phyloP scores from a whole-genome alignment of 257 asterid genomes.

The Lycium ferocissimum region DNA sequence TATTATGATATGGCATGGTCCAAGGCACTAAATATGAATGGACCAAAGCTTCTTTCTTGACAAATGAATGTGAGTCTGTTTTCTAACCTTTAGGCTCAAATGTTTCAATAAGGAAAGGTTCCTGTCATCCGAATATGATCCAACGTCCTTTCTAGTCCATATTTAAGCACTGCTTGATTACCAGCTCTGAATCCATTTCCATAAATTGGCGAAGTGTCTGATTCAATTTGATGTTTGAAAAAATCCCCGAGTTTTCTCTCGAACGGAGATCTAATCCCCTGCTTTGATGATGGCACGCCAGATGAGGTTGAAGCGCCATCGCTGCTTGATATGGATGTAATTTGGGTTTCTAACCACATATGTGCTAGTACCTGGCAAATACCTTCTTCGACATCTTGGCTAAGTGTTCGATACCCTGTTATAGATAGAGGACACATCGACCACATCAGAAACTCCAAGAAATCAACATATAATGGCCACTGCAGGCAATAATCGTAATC shows the following conservation, averaged over 20 bases:
- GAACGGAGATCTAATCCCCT: conserved; percentile 62
- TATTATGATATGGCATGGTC: conserved; percentile 20
- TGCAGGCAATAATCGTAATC: no score
- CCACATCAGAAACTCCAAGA: not conserved
- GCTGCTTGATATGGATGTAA: conserved; percentile 48
- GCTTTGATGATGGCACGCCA: conserved; percentile 43
- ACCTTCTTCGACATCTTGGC: conserved; percentile 96
- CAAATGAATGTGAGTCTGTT: conserved; percentile 32
- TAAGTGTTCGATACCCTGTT: conserved; percentile 73
- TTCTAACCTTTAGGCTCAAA: conserved; percentile 6
- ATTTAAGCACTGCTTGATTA: conserved; percentile 69
- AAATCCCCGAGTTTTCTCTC: conserved; percentile 82
- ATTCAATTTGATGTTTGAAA: conserved; percentile 88
- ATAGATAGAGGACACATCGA: conserved; percentile 25
- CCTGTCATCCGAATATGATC: conserved; percentile 81
- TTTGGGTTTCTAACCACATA: conserved; percentile 92
- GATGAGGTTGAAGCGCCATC: conserved; percentile 57
- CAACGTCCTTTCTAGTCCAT: conserved; percentile 75
- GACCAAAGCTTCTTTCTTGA: conserved; percentile 34
- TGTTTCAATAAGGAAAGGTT: conserved; percentile 62
- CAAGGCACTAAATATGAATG: conserved; percentile 29
- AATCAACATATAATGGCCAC: no score
- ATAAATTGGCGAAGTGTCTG: conserved; percentile 80
- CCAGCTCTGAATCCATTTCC: conserved; percentile 92
- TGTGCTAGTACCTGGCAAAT: conserved; percentile 94